Evolutionary conservation across 768 basidiomycete species (phyloP).

Genomic region (Russula sp.): DNA sequence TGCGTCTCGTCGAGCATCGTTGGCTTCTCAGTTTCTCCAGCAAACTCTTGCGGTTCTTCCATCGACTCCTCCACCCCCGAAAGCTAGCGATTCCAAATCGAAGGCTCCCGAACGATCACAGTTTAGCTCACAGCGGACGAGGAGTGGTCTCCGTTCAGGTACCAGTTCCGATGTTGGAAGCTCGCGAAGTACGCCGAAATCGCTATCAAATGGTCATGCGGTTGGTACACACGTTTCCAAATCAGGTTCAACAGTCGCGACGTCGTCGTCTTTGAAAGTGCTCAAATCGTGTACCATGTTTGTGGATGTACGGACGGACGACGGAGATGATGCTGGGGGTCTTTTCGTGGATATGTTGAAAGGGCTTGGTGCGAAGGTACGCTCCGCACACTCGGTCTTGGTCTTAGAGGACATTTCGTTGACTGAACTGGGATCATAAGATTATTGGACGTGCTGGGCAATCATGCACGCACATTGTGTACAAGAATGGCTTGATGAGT

Average conservation of each 20-base stretch:
- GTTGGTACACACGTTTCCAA: conserved; percentile 31
- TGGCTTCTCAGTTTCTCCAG: conserved; percentile 59
- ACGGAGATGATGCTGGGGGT: conserved; percentile 76
- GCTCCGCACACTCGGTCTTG: conserved; percentile 31
- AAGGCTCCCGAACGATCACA: conserved; percentile 30
- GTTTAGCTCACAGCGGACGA: conserved; percentile 20
- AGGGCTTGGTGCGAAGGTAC: conserved; percentile 75
- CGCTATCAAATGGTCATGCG: conserved; percentile 34
- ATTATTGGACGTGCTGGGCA: conserved; percentile 64
- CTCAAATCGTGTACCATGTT: conserved; percentile 76
- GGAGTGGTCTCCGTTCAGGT: conserved; percentile 27
- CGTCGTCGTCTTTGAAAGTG: conserved; percentile 44
- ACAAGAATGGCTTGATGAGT: conserved; percentile 74
- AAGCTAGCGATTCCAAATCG: conserved; percentile 24
- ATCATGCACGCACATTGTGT: conserved; percentile 80
- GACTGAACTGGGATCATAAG: conserved; percentile 36
- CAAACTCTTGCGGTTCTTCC: conserved; percentile 58
- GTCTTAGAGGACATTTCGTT: neutral
- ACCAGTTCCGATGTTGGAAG: conserved; percentile 19
- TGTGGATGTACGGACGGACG: conserved; percentile 73
- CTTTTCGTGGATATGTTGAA: conserved; percentile 83
- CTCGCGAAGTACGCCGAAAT: conserved; percentile 39
- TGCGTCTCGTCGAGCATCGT: conserved; percentile 53
- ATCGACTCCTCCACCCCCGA: conserved; percentile 37
- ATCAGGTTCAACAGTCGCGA: conserved; percentile 33